A percentile compares a stretch with the other conserved stretches of the same genome.
Evolutionary conservation across 768 basidiomycete species (phyloP).

Genomic region (Pleurotus eryngii): DNA sequence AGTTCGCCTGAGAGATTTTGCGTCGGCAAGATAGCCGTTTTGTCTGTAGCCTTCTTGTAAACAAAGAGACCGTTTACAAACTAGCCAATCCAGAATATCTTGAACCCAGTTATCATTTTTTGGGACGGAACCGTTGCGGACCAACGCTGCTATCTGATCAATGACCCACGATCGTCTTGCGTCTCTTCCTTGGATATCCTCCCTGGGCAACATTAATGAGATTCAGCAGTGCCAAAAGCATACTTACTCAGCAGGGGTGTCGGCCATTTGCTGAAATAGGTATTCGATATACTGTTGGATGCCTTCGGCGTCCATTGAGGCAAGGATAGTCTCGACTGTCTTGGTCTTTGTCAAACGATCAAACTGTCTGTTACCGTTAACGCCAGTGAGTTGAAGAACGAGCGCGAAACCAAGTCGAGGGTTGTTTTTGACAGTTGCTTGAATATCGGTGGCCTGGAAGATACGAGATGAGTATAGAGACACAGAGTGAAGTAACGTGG

Average conservation of each 20-base stretch:
- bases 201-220: slow-evolving; percentile 26
- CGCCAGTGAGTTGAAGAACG: slow-evolving; percentile 80
- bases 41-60: slow-evolving; percentile 69
- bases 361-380: slow-evolving; percentile 82
- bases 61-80: slow-evolving; percentile 77
- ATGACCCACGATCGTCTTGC: slow-evolving; percentile 76
- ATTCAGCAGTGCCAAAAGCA: background rate
- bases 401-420: slow-evolving; percentile 82
- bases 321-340: slow-evolving; percentile 82
- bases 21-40: slow-evolving; percentile 52
- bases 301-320: slow-evolving; percentile 67
- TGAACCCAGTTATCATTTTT: slow-evolving; percentile 79
- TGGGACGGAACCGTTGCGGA: slow-evolving; percentile 76
- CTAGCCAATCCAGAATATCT: slow-evolving; percentile 75
- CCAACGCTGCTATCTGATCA: slow-evolving; percentile 77
- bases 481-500: background rate
- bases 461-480: background rate
- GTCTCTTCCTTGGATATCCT: slow-evolving; percentile 44
- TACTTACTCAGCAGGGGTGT: slow-evolving; percentile 42
- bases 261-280: slow-evolving; percentile 62
- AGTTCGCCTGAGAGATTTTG: slow-evolving; percentile 73
- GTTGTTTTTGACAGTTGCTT: slow-evolving; percentile 67
- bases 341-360: slow-evolving; percentile 92
- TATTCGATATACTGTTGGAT: slow-evolving; percentile 75
- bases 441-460: slow-evolving; percentile 68